Conservation (phyloP, 2,329 filamentous ascomycete genomes). For the Xylaria sp. region DNA sequence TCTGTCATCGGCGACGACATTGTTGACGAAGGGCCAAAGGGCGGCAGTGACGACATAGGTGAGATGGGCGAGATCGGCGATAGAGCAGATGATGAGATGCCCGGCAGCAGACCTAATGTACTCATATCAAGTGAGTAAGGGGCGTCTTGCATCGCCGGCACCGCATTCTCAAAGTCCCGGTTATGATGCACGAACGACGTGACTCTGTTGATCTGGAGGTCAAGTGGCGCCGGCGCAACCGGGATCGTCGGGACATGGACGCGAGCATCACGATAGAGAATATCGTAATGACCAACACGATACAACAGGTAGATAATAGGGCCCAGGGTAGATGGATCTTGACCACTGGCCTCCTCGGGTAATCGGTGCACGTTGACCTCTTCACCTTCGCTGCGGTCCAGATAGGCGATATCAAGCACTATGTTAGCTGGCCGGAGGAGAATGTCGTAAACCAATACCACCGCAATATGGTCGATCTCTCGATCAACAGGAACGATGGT, state of each 20-base stretch:
- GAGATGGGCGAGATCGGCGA: background rate
- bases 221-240: conserved; percentile 26
- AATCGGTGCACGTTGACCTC: conserved; percentile 69
- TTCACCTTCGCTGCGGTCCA: conserved; percentile 76
- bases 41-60: background rate
- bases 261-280: conserved; percentile 61
- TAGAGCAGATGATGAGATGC: conserved; percentile 30
- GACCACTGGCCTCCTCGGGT: conserved; percentile 47
- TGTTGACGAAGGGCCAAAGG: conserved; percentile 32
- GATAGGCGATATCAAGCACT: conserved; percentile 80
- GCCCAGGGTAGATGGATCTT: conserved; percentile 40
- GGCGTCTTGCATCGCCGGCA: conserved; percentile 34
- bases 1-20: conserved; percentile 33
- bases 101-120: conserved; percentile 44
- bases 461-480: conserved; percentile 88
- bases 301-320: conserved; percentile 55
- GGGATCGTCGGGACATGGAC: conserved; percentile 27
- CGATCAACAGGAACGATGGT: conserved; percentile 68
- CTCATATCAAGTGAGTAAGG: conserved; percentile 42
- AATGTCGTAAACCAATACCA: conserved; percentile 70
- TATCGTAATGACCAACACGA: conserved; percentile 85
- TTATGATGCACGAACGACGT: conserved; percentile 43
- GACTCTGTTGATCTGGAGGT: conserved; percentile 51
- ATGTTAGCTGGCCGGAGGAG: conserved; percentile 75
- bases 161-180: conserved; percentile 36